Evolutionary conservation across 1,139 yeast species (phyloP), one percentile per base, ranked within the genome.

Genomic region (Kluyveromyces sp.): DNA sequence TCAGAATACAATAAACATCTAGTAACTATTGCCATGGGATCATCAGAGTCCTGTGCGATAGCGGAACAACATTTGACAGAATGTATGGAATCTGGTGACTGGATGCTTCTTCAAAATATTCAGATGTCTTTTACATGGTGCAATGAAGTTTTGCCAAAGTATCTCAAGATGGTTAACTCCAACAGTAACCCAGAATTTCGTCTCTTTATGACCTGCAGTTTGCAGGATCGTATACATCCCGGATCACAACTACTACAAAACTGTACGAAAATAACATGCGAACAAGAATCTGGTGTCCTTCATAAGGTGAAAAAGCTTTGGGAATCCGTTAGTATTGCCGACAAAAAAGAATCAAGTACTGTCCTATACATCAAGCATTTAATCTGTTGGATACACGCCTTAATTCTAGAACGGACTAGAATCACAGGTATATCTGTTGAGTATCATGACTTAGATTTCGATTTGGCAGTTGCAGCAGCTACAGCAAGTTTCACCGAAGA

Each of bases 81-180:
- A 9, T 57, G 72, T 1, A 63, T 60, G 20, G 61, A 60, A 3
- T 86, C 84, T 0, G 37, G 39, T 12, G 55, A 63, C 2, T 87
- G 95, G 95, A 61, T 88, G 0, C 55, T 87, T 31, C 63, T 88
- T 37, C 95, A 88, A 58, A 88, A 88, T 55, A 70, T 84, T 12
- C 95, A 88, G 51, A 73, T 83, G 70, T 76, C 94, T 0, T 68
- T 75, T 1, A 61, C 61, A 4, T 83, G 95, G 88, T 63, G 84
- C 32, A 74, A 70, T 16, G 59, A 66, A 12, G 50, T 44, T 19
- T 39, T 57, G 28, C 39, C 49, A 3, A 51, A 46, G 30, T 41
- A 45, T 16, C 17, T 56, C 12, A 52, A 51, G 4, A 25, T 39
- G n/a, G 19, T 38, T 13, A 26, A 25, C 22, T n/a, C 40, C n/a